A percentile compares a stretch with the other conserved stretches of the same genome.
phyloP scores from a whole-genome alignment of 2,329 filamentous ascomycete species.

The Penicillium sp. region DNA sequence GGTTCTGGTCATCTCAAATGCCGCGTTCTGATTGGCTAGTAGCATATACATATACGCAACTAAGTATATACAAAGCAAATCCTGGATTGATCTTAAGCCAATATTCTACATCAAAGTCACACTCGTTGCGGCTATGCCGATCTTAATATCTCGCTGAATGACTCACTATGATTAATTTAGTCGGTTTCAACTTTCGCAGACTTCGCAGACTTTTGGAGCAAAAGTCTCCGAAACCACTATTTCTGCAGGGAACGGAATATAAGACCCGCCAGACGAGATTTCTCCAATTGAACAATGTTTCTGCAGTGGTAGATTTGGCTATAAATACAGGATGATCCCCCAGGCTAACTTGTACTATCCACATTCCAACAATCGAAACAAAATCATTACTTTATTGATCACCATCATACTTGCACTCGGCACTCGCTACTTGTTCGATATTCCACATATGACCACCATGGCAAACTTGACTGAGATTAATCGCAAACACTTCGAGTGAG shows the following conservation, averaged over 20 bases:
- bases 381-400: not conserved
- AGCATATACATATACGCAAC: not conserved
- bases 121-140: not conserved
- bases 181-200: not conserved
- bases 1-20: no score
- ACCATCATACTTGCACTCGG: not conserved
- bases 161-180: not conserved
- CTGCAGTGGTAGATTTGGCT: not conserved
- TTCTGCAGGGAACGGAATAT: not conserved
- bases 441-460: constrained; percentile 20
- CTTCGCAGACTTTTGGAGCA: not conserved
- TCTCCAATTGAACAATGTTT: not conserved
- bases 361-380: not conserved
- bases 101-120: not conserved
- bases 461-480: constrained; percentile 35
- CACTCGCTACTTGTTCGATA: not conserved
- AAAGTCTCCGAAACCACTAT: constrained; percentile 5
- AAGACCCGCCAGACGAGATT: not conserved
- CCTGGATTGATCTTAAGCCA: not conserved
- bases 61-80: not conserved
- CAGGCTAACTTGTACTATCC: not conserved
- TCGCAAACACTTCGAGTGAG: constrained; percentile 40
- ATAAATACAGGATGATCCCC: not conserved
- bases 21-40: no score
- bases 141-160: not conserved